A percentile compares a stretch with the other conserved stretches of the same genome.
Evolutionary conservation across 805 yeast genomes (phyloP).

Genomic region (Jamesozyma gamospora): DNA sequence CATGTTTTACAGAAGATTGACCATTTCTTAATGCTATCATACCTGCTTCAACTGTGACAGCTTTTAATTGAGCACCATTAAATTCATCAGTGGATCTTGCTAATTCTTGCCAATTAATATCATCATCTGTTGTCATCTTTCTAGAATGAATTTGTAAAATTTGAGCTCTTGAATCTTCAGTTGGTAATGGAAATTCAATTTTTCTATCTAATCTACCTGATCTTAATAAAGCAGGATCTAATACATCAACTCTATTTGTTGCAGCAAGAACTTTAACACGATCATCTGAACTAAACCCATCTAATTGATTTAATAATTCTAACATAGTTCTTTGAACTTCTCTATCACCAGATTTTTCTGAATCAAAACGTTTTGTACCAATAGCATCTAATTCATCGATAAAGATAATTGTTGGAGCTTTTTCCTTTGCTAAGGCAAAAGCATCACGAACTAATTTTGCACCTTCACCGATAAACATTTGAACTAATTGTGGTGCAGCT

Average conservation of each 20-base stretch:
- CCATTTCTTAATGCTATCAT: slow-evolving; percentile 98
- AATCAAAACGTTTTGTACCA: slow-evolving; percentile 96
- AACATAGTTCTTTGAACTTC: slow-evolving; percentile 99
- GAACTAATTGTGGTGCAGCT: slow-evolving; percentile 97
- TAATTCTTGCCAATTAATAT: slow-evolving; percentile 94
- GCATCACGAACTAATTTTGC: slow-evolving; percentile 97
- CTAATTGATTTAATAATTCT: slow-evolving; percentile 92
- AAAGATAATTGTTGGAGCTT: slow-evolving; percentile 95
- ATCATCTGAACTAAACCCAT: slow-evolving; percentile 96
- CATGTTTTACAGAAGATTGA: slow-evolving; percentile 84
- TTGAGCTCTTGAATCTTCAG: slow-evolving; percentile 95
- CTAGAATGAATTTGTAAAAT: slow-evolving; percentile 95
- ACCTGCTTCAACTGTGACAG: slow-evolving; percentile 98
- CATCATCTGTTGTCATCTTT: slow-evolving; percentile 85
- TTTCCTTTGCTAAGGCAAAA: slow-evolving; percentile 92
- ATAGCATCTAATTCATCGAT: slow-evolving; percentile 98
- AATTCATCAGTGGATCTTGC: slow-evolving; percentile 98
- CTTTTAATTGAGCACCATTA: slow-evolving; percentile 97
- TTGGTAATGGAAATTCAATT: slow-evolving; percentile 95
- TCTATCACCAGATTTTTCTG: slow-evolving; percentile 94
- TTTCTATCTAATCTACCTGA: slow-evolving; percentile 97
- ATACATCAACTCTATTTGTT: slow-evolving; percentile 92
- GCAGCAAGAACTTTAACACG: slow-evolving; percentile 97
- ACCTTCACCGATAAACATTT: slow-evolving; percentile 98
- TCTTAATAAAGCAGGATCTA: slow-evolving; percentile 96